Conservation (phyloP, 331 rosid genomes). For the Rosa hybrid region DNA sequence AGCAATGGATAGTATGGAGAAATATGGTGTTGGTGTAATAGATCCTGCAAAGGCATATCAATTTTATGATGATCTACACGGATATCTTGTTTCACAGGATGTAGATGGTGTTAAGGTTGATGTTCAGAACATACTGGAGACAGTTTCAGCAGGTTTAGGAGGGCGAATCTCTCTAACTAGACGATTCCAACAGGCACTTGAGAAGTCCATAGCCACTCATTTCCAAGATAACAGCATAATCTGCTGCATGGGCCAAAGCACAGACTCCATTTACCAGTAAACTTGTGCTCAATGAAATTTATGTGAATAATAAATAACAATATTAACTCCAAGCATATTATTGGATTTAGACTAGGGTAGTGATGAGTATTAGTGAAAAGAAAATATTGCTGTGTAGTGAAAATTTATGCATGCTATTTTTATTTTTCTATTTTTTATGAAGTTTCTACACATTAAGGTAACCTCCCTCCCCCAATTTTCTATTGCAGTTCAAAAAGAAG, state of each 20-base stretch:
- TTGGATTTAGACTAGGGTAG: background rate
- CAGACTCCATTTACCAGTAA: conserved; percentile 45
- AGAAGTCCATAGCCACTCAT: conserved; percentile 38
- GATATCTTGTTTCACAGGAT: conserved; percentile 38
- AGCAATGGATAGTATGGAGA: conserved; percentile 40
- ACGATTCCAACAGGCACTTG: conserved; percentile 41
- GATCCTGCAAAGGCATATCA: conserved; percentile 34
- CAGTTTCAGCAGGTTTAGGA: conserved; percentile 32
- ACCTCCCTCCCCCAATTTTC: background rate
- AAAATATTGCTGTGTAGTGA: background rate
- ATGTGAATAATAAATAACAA: background rate
- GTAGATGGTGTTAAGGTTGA: conserved; percentile 49
- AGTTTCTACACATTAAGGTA: background rate
- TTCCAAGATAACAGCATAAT: conserved; percentile 45
- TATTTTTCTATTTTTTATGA: background rate
- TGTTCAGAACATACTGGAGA: conserved; percentile 45
- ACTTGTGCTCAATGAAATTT: conserved; percentile 2
- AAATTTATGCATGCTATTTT: background rate
- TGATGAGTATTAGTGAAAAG: background rate
- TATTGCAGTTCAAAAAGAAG: conserved; percentile 39
- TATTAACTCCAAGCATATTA: background rate
- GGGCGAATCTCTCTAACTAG: conserved; percentile 42
- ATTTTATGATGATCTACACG: conserved; percentile 42
- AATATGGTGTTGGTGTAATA: conserved; percentile 34
- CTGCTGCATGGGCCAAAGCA: conserved; percentile 51